These are phyloP conservation scores for Fimicolochytrium jonesii DNA, from an alignment of 192 early-diverging fungal species.

Conservation along the genomic window DNA sequence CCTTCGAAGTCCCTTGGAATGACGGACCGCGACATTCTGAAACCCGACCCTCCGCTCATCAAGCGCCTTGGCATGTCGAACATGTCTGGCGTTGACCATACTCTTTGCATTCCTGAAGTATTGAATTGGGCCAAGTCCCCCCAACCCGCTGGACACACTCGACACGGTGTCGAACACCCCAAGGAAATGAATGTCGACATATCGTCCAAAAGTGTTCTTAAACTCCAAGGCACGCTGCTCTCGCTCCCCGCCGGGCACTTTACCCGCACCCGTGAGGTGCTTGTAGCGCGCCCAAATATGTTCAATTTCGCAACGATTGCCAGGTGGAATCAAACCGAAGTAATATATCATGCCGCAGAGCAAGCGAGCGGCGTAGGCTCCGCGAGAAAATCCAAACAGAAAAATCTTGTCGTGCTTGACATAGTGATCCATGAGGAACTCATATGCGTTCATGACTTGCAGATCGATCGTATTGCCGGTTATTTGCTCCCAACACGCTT, in stretches of 20 bases:
- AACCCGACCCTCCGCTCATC: not conserved
- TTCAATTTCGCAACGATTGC: not conserved
- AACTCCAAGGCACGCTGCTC: not conserved
- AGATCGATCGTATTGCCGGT: not conserved
- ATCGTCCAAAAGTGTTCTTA: not conserved
- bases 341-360: not conserved
- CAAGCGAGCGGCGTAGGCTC: not conserved
- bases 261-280: not conserved
- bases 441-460: not conserved
- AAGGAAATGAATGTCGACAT: not conserved
- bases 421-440: not conserved
- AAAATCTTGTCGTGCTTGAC: not conserved
- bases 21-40: no score
- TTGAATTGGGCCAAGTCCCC: no score
- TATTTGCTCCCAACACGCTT: not conserved
- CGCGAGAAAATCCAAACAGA: conserved; percentile 5
- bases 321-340: not conserved
- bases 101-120: no score
- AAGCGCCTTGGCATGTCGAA: not conserved
- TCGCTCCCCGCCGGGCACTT: not conserved
- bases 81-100: no score
- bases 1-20: no score
- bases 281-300: not conserved
- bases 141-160: no score
- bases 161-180: not conserved